Percentiles rank a stretch among this genome's conserved stretches.
These are phyloP conservation scores for Mangifera indica DNA, from an alignment of 345 rosid species.

Conservation along the genomic window DNA sequence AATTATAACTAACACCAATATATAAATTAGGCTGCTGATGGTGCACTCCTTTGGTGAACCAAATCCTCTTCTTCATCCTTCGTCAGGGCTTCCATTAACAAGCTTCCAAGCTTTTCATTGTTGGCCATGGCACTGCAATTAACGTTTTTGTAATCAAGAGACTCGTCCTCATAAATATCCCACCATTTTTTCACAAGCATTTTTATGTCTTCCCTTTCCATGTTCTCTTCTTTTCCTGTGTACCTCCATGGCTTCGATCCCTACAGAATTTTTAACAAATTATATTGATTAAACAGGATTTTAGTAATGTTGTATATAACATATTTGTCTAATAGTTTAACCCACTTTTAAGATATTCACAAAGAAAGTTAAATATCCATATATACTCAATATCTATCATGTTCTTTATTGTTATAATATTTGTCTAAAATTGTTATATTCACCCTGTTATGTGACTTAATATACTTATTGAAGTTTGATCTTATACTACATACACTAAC, in stretches of 20 bases:
- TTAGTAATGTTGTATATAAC: too few relatives aligned
- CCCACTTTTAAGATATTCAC: too few relatives aligned
- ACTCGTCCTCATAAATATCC: constrained; percentile 56
- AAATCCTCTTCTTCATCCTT: constrained; percentile 10
- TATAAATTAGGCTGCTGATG: constrained; percentile 28
- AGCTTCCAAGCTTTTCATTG: constrained; percentile 18
- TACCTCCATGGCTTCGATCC: constrained; percentile 75
- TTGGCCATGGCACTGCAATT: neutral
- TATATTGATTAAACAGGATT: too few relatives aligned
- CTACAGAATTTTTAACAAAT: constrained; percentile 30
- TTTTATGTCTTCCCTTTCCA: constrained; percentile 61
- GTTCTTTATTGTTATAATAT: too few relatives aligned
- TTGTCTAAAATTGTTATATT: too few relatives aligned
- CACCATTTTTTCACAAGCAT: constrained; percentile 61
- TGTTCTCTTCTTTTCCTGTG: constrained; percentile 53
- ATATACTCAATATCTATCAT: too few relatives aligned
- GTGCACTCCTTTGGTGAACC: constrained; percentile 23
- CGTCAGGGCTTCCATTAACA: constrained; percentile 12
- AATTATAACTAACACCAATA: neutral
- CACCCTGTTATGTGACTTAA: too few relatives aligned
- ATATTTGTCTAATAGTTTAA: too few relatives aligned
- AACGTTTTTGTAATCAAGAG: constrained; percentile 45
- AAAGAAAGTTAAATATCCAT: too few relatives aligned
- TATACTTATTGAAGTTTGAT: too few relatives aligned
- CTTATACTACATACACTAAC: too few relatives aligned